Evolutionary conservation across 2,329 filamentous ascomycete genomes (phyloP), one percentile per base, ranked within the genome.

Genomic region (Cercospora beticola): DNA sequence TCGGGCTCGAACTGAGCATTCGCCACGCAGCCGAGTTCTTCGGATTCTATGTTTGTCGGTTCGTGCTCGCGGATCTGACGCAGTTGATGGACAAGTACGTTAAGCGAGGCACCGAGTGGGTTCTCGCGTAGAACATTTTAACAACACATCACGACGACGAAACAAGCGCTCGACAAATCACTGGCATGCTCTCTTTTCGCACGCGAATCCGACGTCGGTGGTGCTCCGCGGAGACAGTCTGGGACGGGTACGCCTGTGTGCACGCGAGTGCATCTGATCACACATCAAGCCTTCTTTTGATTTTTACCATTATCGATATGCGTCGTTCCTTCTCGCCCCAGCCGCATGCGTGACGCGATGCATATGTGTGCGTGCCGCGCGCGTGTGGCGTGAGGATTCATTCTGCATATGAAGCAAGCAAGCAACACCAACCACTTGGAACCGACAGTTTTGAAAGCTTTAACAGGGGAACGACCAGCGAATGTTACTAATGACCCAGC

Each of bases 1-100:
- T 99, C 64, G 95, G 95, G 9, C 87, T 99, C 36, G 95, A 99
- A 81, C 86, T 99, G 49, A 95, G 93, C 78, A 93, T 93, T 40
- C 88, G 94, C 49, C 94, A 97, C 79, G 95, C 94, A 7, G 92
- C 94, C 36, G 95, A 99, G 81, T 99, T 99, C 81, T 99, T 99
- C 79, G 94, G 91, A 16, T 97, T 99, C 80, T 98, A 95, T 79
- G 87, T 99, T 30, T 97, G 94, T 80, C 90, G 95, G 18, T 99
- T 99, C 78, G 93, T 94, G n/a, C 83, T 99, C 69, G 86, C 89
- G 4, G 95, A 99, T 79, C 82, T 99, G 70, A 87, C 89, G 46
- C 80, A 95, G 78, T 85, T 99, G 83, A 84, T 99, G 74, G 95
- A 99, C 80, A 99, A 98, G 79, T 98, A 95, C 77, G 90, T 99